Conservation (phyloP, 2,329 filamentous ascomycete species). For the Zasmidium cellare region DNA sequence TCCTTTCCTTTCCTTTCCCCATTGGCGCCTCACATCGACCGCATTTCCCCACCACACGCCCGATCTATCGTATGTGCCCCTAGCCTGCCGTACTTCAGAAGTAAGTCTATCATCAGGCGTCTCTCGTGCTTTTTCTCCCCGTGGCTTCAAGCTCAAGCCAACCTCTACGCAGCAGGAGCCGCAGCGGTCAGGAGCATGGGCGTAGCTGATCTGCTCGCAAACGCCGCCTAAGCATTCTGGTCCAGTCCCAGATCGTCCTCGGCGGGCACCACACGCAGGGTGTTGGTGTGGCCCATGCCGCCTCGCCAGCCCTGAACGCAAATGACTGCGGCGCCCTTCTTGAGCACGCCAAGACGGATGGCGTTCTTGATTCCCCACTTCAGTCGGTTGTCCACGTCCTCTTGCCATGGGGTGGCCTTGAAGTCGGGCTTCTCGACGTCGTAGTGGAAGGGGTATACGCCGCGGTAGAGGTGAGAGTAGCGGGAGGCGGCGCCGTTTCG, state of each 20-base stretch:
- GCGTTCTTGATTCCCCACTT: slow-evolving; percentile 94
- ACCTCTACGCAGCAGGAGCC: neutral
- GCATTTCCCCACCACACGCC: neutral
- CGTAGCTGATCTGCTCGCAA: neutral
- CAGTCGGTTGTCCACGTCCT: slow-evolving; percentile 95
- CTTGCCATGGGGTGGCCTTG: slow-evolving; percentile 89
- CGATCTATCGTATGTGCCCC: neutral
- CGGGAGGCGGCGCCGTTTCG: slow-evolving; percentile 79
- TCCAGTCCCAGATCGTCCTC: slow-evolving; percentile 52
- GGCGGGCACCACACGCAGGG: slow-evolving; percentile 56
- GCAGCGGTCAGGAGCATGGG: neutral
- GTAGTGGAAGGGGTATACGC: slow-evolving; percentile 97
- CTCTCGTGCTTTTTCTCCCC: neutral
- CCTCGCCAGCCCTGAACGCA: slow-evolving; percentile 91
- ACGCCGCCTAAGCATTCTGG: slow-evolving; percentile 42
- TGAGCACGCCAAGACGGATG: slow-evolving; percentile 75
- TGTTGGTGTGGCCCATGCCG: slow-evolving; percentile 90
- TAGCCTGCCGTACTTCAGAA: neutral
- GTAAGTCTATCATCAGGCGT: neutral
- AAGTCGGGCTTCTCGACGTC: slow-evolving; percentile 94
- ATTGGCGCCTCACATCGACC: neutral
- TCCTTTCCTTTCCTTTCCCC: neutral
- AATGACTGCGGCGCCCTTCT: slow-evolving; percentile 71
- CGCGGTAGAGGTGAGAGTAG: slow-evolving; percentile 93
- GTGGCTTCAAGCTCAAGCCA: too few species aligned